Evolutionary conservation across 176 grass and related monocot species (phyloP).

Genomic region (Aegilops sharonensis): DNA sequence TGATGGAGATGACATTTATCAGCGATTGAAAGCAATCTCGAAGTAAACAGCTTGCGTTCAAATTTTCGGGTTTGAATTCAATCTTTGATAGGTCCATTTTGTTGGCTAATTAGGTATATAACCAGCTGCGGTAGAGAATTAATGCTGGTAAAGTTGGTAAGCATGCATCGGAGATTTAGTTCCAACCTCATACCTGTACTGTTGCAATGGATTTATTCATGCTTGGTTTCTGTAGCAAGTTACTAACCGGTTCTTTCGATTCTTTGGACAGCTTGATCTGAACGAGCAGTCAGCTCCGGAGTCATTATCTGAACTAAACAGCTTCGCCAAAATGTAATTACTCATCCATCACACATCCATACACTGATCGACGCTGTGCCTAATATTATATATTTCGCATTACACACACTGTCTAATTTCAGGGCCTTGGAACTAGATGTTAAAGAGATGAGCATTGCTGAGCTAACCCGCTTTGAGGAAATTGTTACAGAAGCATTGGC

Average conservation of each 20-base stretch:
- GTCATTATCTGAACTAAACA: constrained; percentile 8
- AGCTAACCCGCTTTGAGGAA: constrained; percentile 28
- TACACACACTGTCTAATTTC: constrained; percentile 15
- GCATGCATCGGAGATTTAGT: neutral
- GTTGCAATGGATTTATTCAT: neutral
- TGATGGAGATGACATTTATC: neutral
- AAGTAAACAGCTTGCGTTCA: neutral
- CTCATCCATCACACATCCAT: neutral
- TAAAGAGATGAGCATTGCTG: constrained; percentile 3
- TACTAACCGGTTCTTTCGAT: neutral
- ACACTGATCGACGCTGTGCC: neutral
- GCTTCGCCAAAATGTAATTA: constrained; percentile 35
- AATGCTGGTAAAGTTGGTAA: neutral
- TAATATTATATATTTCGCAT: neutral
- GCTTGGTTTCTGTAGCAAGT: neutral
- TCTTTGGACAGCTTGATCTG: constrained; percentile 24
- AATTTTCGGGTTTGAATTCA: neutral
- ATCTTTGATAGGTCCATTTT: neutral
- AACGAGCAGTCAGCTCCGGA: neutral
- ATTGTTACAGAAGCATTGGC: constrained; percentile 17
- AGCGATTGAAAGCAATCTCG: neutral
- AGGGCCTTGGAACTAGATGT: constrained; percentile 30
- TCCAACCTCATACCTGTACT: neutral
- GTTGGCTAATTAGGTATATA: neutral
- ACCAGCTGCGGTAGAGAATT: neutral